phyloP scores from a whole-genome alignment of 1,284 basidiomycete species.

The Ceratobasidium sp. region DNA sequence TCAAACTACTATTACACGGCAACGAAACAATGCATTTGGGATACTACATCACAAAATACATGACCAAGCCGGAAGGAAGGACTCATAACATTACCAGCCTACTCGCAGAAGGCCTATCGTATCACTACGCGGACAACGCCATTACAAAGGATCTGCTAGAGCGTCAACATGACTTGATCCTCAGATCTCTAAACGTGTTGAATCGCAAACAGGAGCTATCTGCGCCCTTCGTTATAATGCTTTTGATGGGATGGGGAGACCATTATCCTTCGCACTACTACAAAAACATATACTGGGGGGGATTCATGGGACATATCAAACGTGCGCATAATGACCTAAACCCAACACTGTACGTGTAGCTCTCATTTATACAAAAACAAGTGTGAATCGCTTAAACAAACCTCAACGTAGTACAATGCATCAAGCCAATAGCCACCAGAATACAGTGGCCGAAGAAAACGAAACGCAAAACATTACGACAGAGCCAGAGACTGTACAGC shows the following conservation, averaged over 20 bases:
- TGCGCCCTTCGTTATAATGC: conserved; percentile 30
- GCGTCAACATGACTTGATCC: conserved; percentile 19
- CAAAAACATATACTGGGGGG: not conserved
- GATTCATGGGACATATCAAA: not conserved
- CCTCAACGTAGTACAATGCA: not conserved
- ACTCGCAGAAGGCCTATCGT: conserved; percentile 1
- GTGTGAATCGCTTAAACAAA: not conserved
- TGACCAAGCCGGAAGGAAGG: conserved; percentile 51
- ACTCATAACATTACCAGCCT: conserved; percentile 52
- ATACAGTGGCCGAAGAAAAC: not conserved
- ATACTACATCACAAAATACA: conserved; percentile 52
- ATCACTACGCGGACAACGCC: not conserved
- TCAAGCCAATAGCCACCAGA: not conserved
- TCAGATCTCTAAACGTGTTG: conserved; percentile 43
- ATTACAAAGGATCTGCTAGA: not conserved
- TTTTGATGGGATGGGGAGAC: conserved; percentile 29
- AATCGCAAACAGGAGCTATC: conserved; percentile 44
- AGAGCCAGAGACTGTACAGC: not conserved
- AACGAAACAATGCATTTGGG: conserved; percentile 20
- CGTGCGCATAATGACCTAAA: not conserved
- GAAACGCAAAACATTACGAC: not conserved
- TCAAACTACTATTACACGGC: conserved; percentile 53
- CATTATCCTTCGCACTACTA: not conserved
- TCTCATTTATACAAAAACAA: not conserved
- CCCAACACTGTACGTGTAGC: not conserved